Conservation (phyloP, 768 basidiomycete species). For the Pisolithus tinctorius region DNA sequence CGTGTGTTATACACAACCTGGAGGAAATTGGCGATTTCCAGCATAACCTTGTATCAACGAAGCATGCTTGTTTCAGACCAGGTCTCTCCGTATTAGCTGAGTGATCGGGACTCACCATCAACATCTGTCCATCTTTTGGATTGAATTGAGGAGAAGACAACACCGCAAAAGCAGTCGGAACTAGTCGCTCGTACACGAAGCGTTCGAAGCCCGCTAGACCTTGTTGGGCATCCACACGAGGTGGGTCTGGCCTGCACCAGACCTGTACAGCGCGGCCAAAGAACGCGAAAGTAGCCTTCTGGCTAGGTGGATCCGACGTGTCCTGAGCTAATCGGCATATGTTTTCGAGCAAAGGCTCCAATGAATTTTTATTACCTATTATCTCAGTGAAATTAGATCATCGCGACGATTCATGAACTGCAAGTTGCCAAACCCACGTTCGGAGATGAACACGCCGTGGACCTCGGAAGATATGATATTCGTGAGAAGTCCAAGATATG, state of each 20-base stretch:
- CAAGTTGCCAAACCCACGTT: conserved; percentile 44
- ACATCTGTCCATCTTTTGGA: conserved; percentile 80
- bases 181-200: conserved; percentile 81
- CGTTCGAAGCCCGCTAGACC: conserved; percentile 85
- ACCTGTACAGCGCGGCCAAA: conserved; percentile 57
- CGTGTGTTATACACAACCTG: conserved; percentile 73
- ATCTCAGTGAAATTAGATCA: conserved; percentile 3
- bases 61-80: background rate
- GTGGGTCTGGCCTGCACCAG: conserved; percentile 55
- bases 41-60: conserved; percentile 55
- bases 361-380: conserved; percentile 57
- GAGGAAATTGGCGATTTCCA: conserved; percentile 83
- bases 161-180: conserved; percentile 79
- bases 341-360: conserved; percentile 70
- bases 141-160: conserved; percentile 77
- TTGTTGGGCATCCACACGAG: conserved; percentile 29
- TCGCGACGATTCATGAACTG: background rate
- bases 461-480: conserved; percentile 77
- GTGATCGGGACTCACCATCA: conserved; percentile 50
- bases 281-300: conserved; percentile 78
- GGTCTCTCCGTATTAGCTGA: too few species aligned
- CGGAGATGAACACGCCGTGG: conserved; percentile 79
- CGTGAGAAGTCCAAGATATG: conserved; percentile 79
- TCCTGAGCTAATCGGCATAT: conserved; percentile 72
- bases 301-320: conserved; percentile 64